Evolutionary conservation across 306 rosid species (phyloP).

Genomic region (Crotalaria pallida): DNA sequence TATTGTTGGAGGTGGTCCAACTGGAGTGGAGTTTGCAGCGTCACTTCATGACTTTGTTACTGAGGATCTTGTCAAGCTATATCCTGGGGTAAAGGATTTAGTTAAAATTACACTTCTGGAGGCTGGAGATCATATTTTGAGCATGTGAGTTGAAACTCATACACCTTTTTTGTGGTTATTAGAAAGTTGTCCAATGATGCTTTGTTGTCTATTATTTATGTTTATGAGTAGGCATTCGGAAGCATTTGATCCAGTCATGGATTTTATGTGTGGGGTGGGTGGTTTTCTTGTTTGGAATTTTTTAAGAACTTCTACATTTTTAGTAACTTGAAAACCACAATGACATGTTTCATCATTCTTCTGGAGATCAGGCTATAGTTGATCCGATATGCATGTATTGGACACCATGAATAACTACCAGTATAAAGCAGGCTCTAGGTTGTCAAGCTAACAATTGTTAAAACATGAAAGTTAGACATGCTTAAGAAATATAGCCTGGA

Average conservation of each 20-base stretch:
- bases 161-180: not conserved
- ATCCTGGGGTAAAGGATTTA: slow-evolving; percentile 65
- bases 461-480: not conserved
- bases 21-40: slow-evolving; percentile 99
- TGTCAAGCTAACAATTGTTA: not conserved
- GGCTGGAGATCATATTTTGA: slow-evolving; percentile 85
- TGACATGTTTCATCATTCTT: not conserved
- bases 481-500: slow-evolving; percentile 33
- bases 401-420: not conserved
- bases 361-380: not conserved
- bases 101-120: slow-evolving; percentile 88
- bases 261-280: not conserved
- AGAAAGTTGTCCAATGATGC: not conserved
- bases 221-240: slow-evolving; percentile 34
- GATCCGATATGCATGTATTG: not conserved
- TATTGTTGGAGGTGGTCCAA: slow-evolving; percentile 98
- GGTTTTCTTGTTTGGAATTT: not conserved
- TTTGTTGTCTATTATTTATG: not conserved
- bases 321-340: not conserved
- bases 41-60: slow-evolving; percentile 86
- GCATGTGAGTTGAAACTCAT: slow-evolving; percentile 51
- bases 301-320: not conserved
- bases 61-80: slow-evolving; percentile 69
- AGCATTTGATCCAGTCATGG: slow-evolving; percentile 20
- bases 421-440: not conserved